These are phyloP conservation scores for Pichia nanzhaoensis DNA, from an alignment of 805 yeast genomes.

Conservation along the genomic window DNA sequence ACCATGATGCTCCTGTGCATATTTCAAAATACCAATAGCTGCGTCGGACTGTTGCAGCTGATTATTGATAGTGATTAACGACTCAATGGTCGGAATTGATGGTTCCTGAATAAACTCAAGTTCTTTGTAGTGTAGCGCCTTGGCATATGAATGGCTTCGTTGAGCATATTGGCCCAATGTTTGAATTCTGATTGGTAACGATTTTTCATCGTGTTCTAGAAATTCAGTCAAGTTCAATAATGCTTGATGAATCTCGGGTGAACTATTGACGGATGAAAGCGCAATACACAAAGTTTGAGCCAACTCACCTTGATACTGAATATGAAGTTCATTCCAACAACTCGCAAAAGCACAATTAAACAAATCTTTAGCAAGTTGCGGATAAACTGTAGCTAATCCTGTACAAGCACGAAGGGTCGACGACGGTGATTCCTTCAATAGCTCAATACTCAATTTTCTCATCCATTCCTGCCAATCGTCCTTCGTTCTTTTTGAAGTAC, in stretches of 20 bases:
- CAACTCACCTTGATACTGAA: conserved; percentile 83
- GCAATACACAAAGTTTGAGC: conserved; percentile 83
- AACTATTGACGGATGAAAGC: conserved; percentile 80
- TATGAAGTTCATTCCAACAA: conserved; percentile 89
- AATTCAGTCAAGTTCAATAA: conserved; percentile 86
- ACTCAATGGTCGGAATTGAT: conserved; percentile 83
- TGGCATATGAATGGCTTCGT: conserved; percentile 94
- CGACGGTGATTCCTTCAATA: conserved; percentile 88
- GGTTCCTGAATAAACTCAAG: conserved; percentile 92
- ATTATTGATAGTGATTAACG: conserved; percentile 86
- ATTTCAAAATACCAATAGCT: conserved; percentile 92
- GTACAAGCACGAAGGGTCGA: conserved; percentile 93
- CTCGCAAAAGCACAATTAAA: conserved; percentile 94
- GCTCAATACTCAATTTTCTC: conserved; percentile 73
- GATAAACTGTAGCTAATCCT: conserved; percentile 76
- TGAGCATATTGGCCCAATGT: conserved; percentile 90
- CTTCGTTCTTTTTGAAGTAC: conserved; percentile 77
- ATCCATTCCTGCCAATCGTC: conserved; percentile 99
- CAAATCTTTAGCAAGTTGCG: conserved; percentile 81
- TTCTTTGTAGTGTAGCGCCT: conserved; percentile 93
- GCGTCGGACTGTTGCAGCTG: conserved; percentile 96
- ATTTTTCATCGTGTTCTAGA: conserved; percentile 95
- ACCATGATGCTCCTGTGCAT: conserved; percentile 87
- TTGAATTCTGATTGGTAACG: conserved; percentile 85
- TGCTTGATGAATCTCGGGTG: conserved; percentile 93